Evolutionary conservation across 2,329 filamentous ascomycete species (phyloP).

Genomic region (Eutypella sp.): DNA sequence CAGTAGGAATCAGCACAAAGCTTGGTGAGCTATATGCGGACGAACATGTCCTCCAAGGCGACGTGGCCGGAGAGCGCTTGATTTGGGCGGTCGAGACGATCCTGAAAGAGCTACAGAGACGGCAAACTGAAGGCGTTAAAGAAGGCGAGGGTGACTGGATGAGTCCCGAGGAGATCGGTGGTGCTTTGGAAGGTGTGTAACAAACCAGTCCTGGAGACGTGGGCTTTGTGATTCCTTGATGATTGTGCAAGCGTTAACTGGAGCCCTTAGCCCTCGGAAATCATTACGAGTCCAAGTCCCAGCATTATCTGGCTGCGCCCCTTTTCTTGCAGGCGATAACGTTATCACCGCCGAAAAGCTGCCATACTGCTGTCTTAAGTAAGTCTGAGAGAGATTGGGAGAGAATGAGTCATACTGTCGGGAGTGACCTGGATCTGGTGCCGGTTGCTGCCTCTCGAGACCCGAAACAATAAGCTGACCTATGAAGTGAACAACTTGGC

Average conservation of each 20-base stretch:
- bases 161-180: constrained; percentile 66
- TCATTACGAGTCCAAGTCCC: constrained; percentile 67
- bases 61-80: constrained; percentile 69
- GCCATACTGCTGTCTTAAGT: constrained; percentile 78
- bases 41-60: constrained; percentile 67
- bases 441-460: background rate
- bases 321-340: constrained; percentile 81
- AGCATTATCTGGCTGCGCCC: constrained; percentile 77
- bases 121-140: constrained; percentile 62
- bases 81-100: constrained; percentile 78
- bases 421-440: background rate
- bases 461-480: constrained; percentile 12
- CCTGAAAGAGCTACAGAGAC: constrained; percentile 66
- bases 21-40: constrained; percentile 78
- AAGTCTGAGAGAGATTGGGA: constrained; percentile 28
- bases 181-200: constrained; percentile 59
- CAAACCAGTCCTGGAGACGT: background rate
- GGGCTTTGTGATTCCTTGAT: too few relatives aligned
- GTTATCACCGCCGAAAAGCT: constrained; percentile 57
- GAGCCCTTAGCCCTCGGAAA: constrained; percentile 59
- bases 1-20: constrained; percentile 74
- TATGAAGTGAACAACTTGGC: constrained; percentile 74
- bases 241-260: constrained; percentile 24
- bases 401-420: background rate
- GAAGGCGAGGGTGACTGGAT: constrained; percentile 69